Evolutionary conservation across 2,329 filamentous ascomycete genomes (phyloP), one percentile per base, ranked within the genome.

Genomic region (Huntiella abstrusa): DNA sequence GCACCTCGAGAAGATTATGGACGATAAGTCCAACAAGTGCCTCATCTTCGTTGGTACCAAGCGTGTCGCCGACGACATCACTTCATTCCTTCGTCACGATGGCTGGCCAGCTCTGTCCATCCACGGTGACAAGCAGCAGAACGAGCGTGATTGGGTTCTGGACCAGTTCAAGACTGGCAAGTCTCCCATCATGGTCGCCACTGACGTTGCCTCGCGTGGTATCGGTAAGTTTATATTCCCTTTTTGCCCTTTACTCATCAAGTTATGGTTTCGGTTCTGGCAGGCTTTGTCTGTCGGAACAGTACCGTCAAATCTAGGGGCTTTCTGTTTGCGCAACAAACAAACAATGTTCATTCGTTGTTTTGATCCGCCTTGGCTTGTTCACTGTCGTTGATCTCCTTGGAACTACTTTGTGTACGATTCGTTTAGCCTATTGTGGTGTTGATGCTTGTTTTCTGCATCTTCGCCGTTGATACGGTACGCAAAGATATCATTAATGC

Each of bases 111-210:
- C 88, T 46, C 77, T 95, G 55, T 95, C 91, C 52, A 96, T 98
- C 56, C 91, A 98, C 71, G 91, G 91, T 60, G 91, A 96, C 70
- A 96, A 96, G 73, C 87, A 95, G 63, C 91, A 98, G 62, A 94
- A 95, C 66, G 91, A 98, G 71, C 87, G 91, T 70, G 91, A 96
- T 65, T 96, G 91, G 86, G 91, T 96, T 58, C 73, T 98, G 62
- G 92, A 96, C 65, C 88, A 96, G 66, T 98, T 98, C 78, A 98
- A 96, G 79, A 84, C 83, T 54, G 87, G 86, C 68, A 95, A 96
- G 74, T 94, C 86, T 70, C 91, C 91, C 62, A 93, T 98, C 77
- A 94, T 98, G 87, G 91, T 98, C 70, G 91, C 91, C 69, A 98
- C 91, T 55, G 91, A 96, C 62, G 91, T 98, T 68, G 91, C 91